Conservation (phyloP, 2,329 filamentous ascomycete genomes). For the Aureobasidium subglaciale region DNA sequence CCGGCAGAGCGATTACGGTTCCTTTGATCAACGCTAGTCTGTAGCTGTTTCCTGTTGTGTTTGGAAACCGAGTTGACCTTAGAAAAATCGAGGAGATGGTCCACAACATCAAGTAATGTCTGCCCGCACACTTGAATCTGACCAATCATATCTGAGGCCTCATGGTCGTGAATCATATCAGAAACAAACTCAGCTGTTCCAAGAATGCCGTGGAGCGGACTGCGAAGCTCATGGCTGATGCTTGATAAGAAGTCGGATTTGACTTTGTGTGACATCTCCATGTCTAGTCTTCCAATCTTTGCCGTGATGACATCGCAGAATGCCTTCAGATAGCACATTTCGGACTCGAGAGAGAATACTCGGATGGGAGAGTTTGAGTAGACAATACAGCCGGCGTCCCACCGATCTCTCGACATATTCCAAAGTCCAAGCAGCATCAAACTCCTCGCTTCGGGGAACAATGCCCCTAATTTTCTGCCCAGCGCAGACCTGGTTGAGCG, state of each 20-base stretch:
- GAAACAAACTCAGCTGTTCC: conserved; percentile 42
- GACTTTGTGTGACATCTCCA: conserved; percentile 36
- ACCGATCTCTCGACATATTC: conserved; percentile 37
- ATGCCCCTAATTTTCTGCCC: conserved; percentile 1
- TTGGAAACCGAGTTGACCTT: conserved; percentile 29
- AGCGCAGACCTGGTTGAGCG: conserved; percentile 4
- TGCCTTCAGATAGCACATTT: conserved; percentile 37
- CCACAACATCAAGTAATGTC: conserved; percentile 37
- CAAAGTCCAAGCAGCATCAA: conserved; percentile 47
- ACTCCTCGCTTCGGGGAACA: conserved; percentile 39
- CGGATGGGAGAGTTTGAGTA: conserved; percentile 41
- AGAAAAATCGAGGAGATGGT: conserved; percentile 33
- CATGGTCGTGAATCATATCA: conserved; percentile 34
- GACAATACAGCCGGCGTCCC: conserved; percentile 39
- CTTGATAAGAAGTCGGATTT: conserved; percentile 48
- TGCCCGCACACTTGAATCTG: conserved; percentile 42
- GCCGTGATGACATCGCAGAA: conserved; percentile 39
- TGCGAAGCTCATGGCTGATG: conserved; percentile 47
- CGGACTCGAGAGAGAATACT: conserved; percentile 34
- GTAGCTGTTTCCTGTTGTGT: neutral
- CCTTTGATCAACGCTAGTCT: neutral
- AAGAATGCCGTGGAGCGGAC: conserved; percentile 41
- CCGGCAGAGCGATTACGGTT: neutral
- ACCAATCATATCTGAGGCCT: conserved; percentile 29
- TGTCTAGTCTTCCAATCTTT: conserved; percentile 34